Evolutionary conservation across 768 basidiomycete species (phyloP).

Genomic region (Leccinum rimulosum): DNA sequence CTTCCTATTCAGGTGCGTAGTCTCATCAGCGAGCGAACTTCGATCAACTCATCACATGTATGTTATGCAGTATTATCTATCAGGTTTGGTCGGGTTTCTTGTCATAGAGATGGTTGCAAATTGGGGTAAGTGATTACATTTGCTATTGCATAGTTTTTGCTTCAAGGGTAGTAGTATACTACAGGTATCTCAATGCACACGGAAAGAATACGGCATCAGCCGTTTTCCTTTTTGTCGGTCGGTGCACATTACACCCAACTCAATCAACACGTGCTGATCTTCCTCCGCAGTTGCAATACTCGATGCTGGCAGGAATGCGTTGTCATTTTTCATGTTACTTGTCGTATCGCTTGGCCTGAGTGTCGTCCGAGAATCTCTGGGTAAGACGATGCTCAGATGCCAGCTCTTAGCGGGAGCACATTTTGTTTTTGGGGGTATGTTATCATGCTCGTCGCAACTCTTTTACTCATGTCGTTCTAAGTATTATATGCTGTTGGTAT

Average conservation of each 20-base stretch:
- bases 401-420: constrained; percentile 80
- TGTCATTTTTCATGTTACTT: constrained; percentile 93
- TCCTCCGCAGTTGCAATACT: constrained; percentile 76
- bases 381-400: constrained; percentile 79
- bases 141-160: neutral
- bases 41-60: constrained; percentile 1
- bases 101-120: constrained; percentile 93
- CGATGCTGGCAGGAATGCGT: constrained; percentile 90
- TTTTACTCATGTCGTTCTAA: constrained; percentile 30
- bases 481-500: constrained; percentile 94
- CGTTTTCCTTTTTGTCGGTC: constrained; percentile 91
- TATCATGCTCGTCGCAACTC: neutral
- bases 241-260: constrained; percentile 22
- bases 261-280: constrained; percentile 1
- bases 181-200: constrained; percentile 90
- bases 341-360: constrained; percentile 91
- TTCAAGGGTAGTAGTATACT: constrained; percentile 60
- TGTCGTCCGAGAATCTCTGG: constrained; percentile 87
- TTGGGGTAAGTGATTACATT: constrained; percentile 55
- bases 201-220: constrained; percentile 71
- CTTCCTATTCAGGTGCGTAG: constrained; percentile 77
- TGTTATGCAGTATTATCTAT: constrained; percentile 75
- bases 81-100: constrained; percentile 80
- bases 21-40: neutral
- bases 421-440: constrained; percentile 90